phyloP scores from a whole-genome alignment of 2,329 filamentous ascomycete genomes.

The Dactylonectria estremocensis region DNA sequence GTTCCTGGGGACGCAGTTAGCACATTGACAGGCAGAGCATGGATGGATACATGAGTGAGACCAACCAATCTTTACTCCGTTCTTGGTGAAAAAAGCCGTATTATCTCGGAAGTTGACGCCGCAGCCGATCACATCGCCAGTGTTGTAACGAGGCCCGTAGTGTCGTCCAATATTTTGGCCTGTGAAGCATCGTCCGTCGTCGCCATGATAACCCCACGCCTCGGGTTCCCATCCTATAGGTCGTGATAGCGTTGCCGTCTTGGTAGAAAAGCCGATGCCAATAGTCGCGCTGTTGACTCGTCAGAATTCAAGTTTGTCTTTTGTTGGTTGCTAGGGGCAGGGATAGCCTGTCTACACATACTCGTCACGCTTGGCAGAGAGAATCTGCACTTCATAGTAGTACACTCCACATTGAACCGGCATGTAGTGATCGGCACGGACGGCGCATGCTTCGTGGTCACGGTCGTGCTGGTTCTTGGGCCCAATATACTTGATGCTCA shows the following conservation, averaged over 20 bases:
- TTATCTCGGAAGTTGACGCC: conserved; percentile 76
- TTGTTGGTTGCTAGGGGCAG: neutral
- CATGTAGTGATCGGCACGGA: conserved; percentile 89
- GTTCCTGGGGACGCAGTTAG: conserved; percentile 66
- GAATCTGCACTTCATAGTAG: conserved; percentile 83
- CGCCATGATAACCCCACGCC: conserved; percentile 79
- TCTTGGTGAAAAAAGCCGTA: conserved; percentile 79
- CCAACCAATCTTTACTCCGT: conserved; percentile 71
- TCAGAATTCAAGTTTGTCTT: conserved; percentile 15
- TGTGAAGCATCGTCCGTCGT: conserved; percentile 75
- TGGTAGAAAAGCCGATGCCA: conserved; percentile 73
- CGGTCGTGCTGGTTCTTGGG: conserved; percentile 64
- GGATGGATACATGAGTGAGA: conserved; percentile 20
- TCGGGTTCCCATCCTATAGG: conserved; percentile 78
- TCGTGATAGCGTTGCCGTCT: conserved; percentile 67
- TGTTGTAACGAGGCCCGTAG: conserved; percentile 71
- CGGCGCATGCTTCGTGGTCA: conserved; percentile 83
- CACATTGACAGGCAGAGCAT: neutral
- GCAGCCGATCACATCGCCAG: conserved; percentile 74
- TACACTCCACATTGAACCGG: conserved; percentile 93
- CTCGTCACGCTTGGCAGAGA: conserved; percentile 69
- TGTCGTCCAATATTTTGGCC: conserved; percentile 70
- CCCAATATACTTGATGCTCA: conserved; percentile 76
- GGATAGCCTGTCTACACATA: conserved; percentile 55
- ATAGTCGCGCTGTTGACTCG: conserved; percentile 67